Percentiles rank a stretch among this genome's conserved stretches.
Evolutionary conservation across 306 rosid species (phyloP).

Genomic region (Medicago lupulina): DNA sequence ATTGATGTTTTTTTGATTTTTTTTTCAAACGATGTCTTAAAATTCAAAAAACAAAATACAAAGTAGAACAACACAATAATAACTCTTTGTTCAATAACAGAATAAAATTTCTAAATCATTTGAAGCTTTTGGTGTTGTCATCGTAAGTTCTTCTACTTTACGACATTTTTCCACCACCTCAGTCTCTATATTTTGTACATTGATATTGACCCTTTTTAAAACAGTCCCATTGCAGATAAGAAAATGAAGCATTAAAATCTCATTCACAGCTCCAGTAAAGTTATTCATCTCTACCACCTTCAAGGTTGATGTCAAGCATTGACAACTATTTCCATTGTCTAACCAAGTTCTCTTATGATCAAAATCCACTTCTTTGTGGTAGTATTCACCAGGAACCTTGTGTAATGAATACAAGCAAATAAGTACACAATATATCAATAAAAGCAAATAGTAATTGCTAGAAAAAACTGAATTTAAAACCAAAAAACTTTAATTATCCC

Average conservation of each 20-base stretch:
- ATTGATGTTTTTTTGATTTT: too few species aligned
- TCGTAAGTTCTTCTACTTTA: background rate
- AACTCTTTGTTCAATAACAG: background rate
- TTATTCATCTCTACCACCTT: constrained; percentile 38
- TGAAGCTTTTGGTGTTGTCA: background rate
- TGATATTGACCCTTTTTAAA: constrained; percentile 8
- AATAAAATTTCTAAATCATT: constrained; percentile 27
- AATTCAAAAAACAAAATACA: background rate
- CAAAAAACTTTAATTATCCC: too few species aligned
- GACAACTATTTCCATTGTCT: too few species aligned
- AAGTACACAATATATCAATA: background rate
- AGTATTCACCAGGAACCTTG: background rate
- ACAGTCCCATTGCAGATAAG: background rate
- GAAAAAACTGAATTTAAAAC: too few species aligned
- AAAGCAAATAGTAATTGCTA: background rate
- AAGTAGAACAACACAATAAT: background rate
- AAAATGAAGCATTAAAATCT: background rate
- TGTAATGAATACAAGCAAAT: background rate
- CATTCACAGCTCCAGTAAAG: background rate
- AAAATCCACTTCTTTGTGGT: too few species aligned
- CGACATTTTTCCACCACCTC: background rate
- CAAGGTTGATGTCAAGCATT: constrained; percentile 24
- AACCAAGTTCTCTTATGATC: background rate
- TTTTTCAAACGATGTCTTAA: constrained; percentile 7
- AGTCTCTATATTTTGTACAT: background rate